Evolutionary conservation across 2,329 filamentous ascomycete genomes (phyloP), one percentile per base, ranked within the genome.

Genomic region (Ambrosiella cleistominuta): DNA sequence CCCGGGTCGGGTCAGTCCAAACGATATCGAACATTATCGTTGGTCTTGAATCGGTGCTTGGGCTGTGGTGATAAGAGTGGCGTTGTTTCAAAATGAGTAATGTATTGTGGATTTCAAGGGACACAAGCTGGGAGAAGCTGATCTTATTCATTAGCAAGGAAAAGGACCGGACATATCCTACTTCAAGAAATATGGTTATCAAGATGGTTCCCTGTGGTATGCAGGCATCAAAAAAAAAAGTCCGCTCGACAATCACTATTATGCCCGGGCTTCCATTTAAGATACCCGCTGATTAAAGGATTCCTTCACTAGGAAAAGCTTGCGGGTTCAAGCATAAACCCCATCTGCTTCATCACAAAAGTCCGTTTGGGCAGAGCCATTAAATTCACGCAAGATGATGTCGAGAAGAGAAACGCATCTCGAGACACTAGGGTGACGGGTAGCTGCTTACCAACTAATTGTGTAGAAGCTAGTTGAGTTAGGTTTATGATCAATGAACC

Each of bases 11-110:
- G 59, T 80, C 78, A 3, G 76, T 76, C 78, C 78, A 81, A 52
- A 78, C 68, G 38, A 81, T 74, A 64, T 80, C 77, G 65, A 79
- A 81, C 78, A 81, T 81, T 50, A 59, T 53, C 19, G 27, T 40
- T 17, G 36, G 27, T 47, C 12, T n/a, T 19, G 19, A 19, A 35
- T 13, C 8, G 19, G 35, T 51, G 5, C 47, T 13, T 36, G 19
- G 27, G 47, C 47, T 8, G 36, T 45, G 27, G 40, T 38, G 35
- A 13, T 51, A 19, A 51, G 47, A 15, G 47, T n/a, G 47, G 27
- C 44, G 44, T 47, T 11, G 47, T 51, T 51, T 51, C 12, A 15
- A 19, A n/a, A 36, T 11, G 9, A 19, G 17, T 51, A 36, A 27
- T 36, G 47, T 51, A 51, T 51, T 35, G 6, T 9, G 47, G 17